A percentile compares a stretch with the other conserved stretches of the same genome.
These are phyloP conservation scores for Penicillium atrosanguineum DNA, from an alignment of 495 filamentous ascomycete species.

Conservation along the genomic window DNA sequence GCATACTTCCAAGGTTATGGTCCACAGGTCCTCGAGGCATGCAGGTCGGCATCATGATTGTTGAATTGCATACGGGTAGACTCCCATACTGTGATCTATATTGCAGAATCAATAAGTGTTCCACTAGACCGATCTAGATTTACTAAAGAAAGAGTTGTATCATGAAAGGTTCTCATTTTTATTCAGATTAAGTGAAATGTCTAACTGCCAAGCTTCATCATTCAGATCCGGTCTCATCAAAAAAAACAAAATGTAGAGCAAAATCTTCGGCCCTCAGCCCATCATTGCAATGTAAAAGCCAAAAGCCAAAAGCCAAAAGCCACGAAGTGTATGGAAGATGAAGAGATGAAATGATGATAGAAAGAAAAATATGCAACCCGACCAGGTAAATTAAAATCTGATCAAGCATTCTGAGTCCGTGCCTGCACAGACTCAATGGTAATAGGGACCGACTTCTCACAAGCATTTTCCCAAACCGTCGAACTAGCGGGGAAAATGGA, in stretches of 20 bases:
- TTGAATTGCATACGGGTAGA: too few relatives aligned
- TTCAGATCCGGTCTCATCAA: too few relatives aligned
- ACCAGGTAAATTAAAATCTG: background rate
- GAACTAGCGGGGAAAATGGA: constrained; percentile 36
- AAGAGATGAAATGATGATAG: background rate
- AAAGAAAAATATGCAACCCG: background rate
- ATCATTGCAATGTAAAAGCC: background rate
- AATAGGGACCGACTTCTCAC: constrained; percentile 16
- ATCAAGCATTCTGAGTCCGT: background rate
- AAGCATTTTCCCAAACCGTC: constrained; percentile 30
- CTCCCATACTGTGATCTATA: too few relatives aligned
- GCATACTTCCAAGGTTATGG: too few relatives aligned
- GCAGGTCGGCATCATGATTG: too few relatives aligned
- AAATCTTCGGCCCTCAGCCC: background rate
- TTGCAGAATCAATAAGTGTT: too few relatives aligned
- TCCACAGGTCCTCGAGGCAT: too few relatives aligned
- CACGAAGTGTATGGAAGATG: too few relatives aligned
- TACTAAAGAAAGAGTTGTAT: background rate
- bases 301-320: too few relatives aligned
- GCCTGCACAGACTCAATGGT: constrained; percentile 8
- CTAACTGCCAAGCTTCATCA: background rate
- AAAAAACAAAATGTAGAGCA: background rate
- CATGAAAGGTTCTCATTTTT: background rate
- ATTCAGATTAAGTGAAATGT: background rate
- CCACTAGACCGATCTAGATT: too few relatives aligned